Percentiles rank a stretch among this genome's conserved stretches.
Evolutionary conservation across 768 basidiomycete genomes (phyloP).

Genomic region (Hericium coralloides): DNA sequence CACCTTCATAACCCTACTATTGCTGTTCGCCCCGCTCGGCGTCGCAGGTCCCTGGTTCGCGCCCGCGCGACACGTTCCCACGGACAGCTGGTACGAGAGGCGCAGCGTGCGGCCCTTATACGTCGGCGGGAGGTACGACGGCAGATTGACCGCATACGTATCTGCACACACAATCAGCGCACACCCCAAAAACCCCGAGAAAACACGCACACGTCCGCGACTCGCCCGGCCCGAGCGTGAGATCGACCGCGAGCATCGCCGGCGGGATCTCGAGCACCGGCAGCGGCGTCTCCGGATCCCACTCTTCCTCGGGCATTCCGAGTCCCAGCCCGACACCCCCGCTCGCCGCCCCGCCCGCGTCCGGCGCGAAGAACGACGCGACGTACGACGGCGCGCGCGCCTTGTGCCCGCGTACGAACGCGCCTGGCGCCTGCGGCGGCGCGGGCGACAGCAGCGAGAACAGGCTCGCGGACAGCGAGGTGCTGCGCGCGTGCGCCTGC

Average conservation of each 20-base stretch:
- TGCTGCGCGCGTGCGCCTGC: conserved; percentile 37
- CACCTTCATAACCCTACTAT: conserved; percentile 79
- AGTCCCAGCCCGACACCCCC: conserved; percentile 24
- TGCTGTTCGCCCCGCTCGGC: conserved; percentile 33
- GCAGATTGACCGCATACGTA: conserved; percentile 69
- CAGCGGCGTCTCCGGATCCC: conserved; percentile 57
- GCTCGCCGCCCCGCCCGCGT: conserved; percentile 6
- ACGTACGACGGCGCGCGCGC: conserved; percentile 15
- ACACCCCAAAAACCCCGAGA: neutral
- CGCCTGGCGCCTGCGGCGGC: conserved; percentile 6
- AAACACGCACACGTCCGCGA: conserved; percentile 64
- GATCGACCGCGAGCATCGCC: conserved; percentile 84
- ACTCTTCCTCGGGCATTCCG: conserved; percentile 28
- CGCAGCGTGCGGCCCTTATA: conserved; percentile 76
- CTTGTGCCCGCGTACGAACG: conserved; percentile 16
- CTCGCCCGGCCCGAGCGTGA: conserved; percentile 75
- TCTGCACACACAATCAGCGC: conserved; percentile 34
- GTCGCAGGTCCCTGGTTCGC: conserved; percentile 12
- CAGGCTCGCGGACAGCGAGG: conserved; percentile 42
- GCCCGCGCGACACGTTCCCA: conserved; percentile 71
- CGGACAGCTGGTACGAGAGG: conserved; percentile 86
- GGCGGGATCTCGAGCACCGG: conserved; percentile 85
- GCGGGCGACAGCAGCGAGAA: conserved; percentile 25
- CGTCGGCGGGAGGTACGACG: conserved; percentile 80
- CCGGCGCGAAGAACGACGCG: conserved; percentile 6